Evolutionary conservation across 805 yeast genomes (phyloP).

Genomic region (Vanderwaltozyma yarrowii): DNA sequence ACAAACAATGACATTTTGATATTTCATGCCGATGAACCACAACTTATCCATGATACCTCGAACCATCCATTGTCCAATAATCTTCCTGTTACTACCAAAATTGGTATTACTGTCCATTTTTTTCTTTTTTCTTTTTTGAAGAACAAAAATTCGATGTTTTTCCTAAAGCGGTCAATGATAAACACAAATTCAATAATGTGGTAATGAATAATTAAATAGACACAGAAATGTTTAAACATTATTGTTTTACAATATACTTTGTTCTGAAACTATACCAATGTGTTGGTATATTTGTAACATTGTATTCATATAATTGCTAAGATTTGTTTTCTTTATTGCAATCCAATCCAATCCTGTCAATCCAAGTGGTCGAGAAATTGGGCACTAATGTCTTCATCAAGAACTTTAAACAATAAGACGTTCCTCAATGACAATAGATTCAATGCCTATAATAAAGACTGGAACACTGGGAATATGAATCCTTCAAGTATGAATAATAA

Average conservation of each 20-base stretch:
- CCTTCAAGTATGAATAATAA: too few species aligned
- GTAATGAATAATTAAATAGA: not conserved
- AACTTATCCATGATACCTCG: too few species aligned
- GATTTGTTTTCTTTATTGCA: too few species aligned
- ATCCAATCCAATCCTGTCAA: too few species aligned
- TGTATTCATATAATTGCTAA: too few species aligned
- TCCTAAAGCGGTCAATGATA: constrained; percentile 1
- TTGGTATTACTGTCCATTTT: not conserved
- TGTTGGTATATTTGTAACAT: not conserved
- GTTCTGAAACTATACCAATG: too few species aligned
- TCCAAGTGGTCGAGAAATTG: too few species aligned
- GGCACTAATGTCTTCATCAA: not conserved
- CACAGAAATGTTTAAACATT: not conserved
- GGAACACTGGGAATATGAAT: not conserved
- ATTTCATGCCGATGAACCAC: too few species aligned
- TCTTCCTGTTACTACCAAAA: not conserved
- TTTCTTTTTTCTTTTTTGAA: too few species aligned
- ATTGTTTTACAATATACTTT: too few species aligned
- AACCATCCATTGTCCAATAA: too few species aligned
- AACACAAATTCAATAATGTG: not conserved
- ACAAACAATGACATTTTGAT: too few species aligned
- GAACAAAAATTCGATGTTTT: constrained; percentile 1
- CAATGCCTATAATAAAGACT: not conserved
- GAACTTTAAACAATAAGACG: constrained; percentile 2
- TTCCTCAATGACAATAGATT: not conserved